A percentile compares a stretch with the other conserved stretches of the same genome.
Conservation (phyloP, 1,284 basidiomycete genomes). For the Ustilago vetiveriae region DNA sequence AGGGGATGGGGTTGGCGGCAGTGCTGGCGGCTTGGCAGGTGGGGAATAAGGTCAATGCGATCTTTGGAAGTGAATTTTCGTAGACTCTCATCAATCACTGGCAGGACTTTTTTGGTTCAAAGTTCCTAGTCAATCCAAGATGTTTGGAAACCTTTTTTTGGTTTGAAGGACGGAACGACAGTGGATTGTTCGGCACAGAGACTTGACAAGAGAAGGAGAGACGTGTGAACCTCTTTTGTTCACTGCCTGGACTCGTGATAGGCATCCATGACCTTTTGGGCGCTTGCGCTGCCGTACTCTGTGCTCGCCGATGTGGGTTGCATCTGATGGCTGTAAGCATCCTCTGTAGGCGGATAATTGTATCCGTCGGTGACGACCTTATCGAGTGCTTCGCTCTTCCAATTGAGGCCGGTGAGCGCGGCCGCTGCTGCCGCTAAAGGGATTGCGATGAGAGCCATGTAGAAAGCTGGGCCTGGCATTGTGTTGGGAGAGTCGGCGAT, state of each 20-base stretch:
- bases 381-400: constrained; percentile 15
- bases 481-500: constrained; percentile 1
- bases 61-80: constrained; percentile 47
- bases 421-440: constrained; percentile 16
- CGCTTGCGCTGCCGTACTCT: constrained; percentile 6
- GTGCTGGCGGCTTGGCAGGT: constrained; percentile 39
- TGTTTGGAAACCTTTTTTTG: no score
- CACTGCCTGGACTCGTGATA: constrained; percentile 32
- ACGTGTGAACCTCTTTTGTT: no score
- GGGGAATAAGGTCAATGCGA: constrained; percentile 40
- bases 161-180: not conserved
- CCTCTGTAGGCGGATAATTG: constrained; percentile 8
- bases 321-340: constrained; percentile 5
- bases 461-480: constrained; percentile 35
- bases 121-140: no score
- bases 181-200: not conserved
- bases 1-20: constrained; percentile 68
- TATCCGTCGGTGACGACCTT: constrained; percentile 16
- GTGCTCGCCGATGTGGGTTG: constrained; percentile 15
- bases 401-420: constrained; percentile 14
- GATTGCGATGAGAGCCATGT: constrained; percentile 43
- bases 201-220: not conserved
- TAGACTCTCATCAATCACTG: no score
- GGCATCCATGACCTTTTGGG: constrained; percentile 33
- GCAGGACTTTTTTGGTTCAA: no score